Percentiles rank a stretch among this genome's conserved stretches.
These are phyloP conservation scores for Aureobasidium leucospermi DNA, from an alignment of 2,329 filamentous ascomycete species.

Conservation along the genomic window DNA sequence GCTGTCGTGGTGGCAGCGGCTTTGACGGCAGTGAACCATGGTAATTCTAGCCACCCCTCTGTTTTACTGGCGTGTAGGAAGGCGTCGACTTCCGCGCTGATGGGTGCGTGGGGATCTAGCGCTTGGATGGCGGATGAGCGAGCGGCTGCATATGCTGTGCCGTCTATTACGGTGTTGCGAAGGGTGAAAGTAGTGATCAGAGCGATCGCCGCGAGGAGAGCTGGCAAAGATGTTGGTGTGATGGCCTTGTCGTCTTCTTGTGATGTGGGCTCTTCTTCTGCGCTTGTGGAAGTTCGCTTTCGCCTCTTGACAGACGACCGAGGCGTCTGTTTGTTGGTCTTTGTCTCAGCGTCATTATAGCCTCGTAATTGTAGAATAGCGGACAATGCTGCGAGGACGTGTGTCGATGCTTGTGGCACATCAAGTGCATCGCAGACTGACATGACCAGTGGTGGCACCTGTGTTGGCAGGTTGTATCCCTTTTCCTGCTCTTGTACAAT, in stretches of 20 bases:
- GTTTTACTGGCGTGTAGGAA: slow-evolving; percentile 14
- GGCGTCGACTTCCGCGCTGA: slow-evolving; percentile 17
- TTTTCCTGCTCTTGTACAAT: slow-evolving; percentile 2
- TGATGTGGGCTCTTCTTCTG: background rate
- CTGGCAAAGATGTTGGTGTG: slow-evolving; percentile 1
- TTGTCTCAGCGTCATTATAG: background rate
- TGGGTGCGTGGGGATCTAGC: background rate
- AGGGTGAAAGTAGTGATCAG: slow-evolving; percentile 8
- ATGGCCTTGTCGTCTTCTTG: slow-evolving; percentile 15
- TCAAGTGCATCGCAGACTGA: slow-evolving; percentile 37
- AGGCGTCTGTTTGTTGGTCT: background rate
- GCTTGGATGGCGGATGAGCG: background rate
- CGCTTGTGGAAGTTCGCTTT: slow-evolving; percentile 1
- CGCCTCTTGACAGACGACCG: background rate
- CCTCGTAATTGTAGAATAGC: slow-evolving; percentile 16
- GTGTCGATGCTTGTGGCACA: slow-evolving; percentile 17
- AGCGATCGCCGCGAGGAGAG: slow-evolving; percentile 2
- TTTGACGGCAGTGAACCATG: slow-evolving; percentile 41
- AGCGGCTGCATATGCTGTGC: background rate
- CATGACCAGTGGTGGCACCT: slow-evolving; percentile 38
- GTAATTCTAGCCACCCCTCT: slow-evolving; percentile 15
- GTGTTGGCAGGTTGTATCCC: background rate
- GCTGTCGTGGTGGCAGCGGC: slow-evolving; percentile 28
- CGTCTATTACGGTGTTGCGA: background rate
- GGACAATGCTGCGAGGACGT: slow-evolving; percentile 19